A percentile compares a stretch with the other conserved stretches of the same genome.
phyloP scores from a whole-genome alignment of 2,329 filamentous ascomycete genomes.

The Lecanosticta acicola region DNA sequence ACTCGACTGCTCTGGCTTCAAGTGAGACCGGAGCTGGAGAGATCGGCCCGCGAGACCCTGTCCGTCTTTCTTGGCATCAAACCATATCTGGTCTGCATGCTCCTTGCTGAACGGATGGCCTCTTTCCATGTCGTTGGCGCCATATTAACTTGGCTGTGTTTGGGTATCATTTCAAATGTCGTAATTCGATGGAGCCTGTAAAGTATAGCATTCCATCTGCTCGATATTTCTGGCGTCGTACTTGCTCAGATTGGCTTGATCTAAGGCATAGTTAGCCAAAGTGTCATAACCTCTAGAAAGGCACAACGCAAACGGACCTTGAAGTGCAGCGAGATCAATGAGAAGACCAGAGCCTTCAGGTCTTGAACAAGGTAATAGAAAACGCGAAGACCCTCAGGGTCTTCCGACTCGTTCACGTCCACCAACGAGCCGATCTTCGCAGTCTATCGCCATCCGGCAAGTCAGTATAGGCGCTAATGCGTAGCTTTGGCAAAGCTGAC shows the following conservation, averaged over 20 bases:
- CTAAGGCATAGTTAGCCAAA: constrained; percentile 10
- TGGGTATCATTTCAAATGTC: background rate
- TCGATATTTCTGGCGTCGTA: background rate
- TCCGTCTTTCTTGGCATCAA: background rate
- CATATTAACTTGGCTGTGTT: background rate
- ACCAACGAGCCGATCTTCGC: constrained; percentile 97
- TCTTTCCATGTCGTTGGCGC: too few relatives aligned
- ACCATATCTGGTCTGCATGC: background rate
- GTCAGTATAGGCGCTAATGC: constrained; percentile 4
- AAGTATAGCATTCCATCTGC: background rate
- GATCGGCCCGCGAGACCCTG: background rate
- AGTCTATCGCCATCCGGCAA: constrained; percentile 55
- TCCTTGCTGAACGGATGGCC: too few relatives aligned
- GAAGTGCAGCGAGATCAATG: constrained; percentile 92
- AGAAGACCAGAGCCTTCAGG: constrained; percentile 93
- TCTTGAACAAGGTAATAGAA: constrained; percentile 99
- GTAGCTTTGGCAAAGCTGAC: constrained; percentile 43
- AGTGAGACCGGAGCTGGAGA: background rate
- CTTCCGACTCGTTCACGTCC: constrained; percentile 91
- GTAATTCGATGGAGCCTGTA: background rate
- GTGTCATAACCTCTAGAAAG: too few relatives aligned
- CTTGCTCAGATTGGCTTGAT: constrained; percentile 30
- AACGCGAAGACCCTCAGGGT: constrained; percentile 90
- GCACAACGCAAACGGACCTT: constrained; percentile 66
- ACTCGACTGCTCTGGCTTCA: constrained; percentile 1